These are phyloP conservation scores for Babesia bigemina DNA, from an alignment of 169 alveolate species.

Conservation along the genomic window DNA sequence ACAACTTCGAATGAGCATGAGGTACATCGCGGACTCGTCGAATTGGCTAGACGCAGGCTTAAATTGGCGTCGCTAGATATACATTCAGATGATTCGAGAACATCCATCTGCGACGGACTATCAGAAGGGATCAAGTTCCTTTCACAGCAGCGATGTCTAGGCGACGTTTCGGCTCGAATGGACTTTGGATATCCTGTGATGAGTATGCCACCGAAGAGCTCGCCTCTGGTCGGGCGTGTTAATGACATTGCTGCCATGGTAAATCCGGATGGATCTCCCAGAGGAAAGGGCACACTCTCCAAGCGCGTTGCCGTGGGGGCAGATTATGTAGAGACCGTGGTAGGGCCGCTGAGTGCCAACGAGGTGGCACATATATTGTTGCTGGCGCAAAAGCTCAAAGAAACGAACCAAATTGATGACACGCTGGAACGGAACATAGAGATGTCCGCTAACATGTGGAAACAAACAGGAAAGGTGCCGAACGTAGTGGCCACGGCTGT, in stretches of 20 bases:
- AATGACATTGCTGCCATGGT: conserved; percentile 35
- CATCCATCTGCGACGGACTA: conserved; percentile 3
- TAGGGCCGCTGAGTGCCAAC: conserved; percentile 61
- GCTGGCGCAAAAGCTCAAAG: conserved; percentile 63
- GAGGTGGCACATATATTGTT: conserved; percentile 56
- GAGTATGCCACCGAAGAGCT: not conserved
- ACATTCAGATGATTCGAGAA: not conserved
- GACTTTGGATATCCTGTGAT: not conserved
- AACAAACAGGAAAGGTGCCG: conserved; percentile 44
- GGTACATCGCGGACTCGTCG: conserved; percentile 17
- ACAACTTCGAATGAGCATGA: conserved; percentile 8
- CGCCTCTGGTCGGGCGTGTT: conserved; percentile 9
- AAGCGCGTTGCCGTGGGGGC: conserved; percentile 25
- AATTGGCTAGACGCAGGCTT: conserved; percentile 16
- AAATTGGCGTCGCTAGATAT: conserved; percentile 15
- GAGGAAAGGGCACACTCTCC: not conserved
- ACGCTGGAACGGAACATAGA: conserved; percentile 45
- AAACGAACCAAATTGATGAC: conserved; percentile 22
- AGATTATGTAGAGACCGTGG: conserved; percentile 12
- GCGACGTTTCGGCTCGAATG: not conserved
- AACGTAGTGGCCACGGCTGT: conserved; percentile 36
- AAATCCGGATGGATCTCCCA: conserved; percentile 12
- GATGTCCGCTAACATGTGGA: conserved; percentile 49
- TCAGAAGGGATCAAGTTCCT: conserved; percentile 35
- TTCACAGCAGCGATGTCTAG: conserved; percentile 30